Evolutionary conservation across 306 rosid species (phyloP), one percentile per base, ranked within the genome.

Genomic region (Glycine tomentella): DNA sequence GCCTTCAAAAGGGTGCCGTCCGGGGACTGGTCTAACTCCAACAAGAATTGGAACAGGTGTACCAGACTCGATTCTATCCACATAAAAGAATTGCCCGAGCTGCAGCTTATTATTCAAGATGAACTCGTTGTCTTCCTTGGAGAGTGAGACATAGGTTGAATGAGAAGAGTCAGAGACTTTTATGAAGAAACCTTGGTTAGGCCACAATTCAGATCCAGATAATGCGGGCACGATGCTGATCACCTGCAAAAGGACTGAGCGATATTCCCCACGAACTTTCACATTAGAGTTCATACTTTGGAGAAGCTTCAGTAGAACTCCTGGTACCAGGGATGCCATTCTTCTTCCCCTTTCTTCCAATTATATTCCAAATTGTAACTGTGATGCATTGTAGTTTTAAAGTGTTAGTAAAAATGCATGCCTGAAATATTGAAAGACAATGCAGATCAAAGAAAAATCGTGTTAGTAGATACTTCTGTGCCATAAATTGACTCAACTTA

Each of bases 121-220:
- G 63, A 93, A 88, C 63, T 95, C 99, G 67, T 84, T 90, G 90
- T 89, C 97, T 63, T 93, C 90, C 80, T 86, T 89, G 6, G 97
- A 92, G 48, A 93, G 90, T 9, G 97, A 88, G 56, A 92, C 96
- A 70, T 90, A 91, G 73, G 96, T 95, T 40, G 98, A 91, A 75
- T 93, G 98, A 49, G 97, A 91, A 45, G 99, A 95, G 77, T 95
- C 98, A 0, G 99, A 95, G 42, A 95, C 97, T 87, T 95, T 95
- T 8, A 95, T 25, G 82, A 91, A 95, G 91, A 91, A 95, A 17
- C 99, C 90, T 15, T 84, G 84, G 58, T 95, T 91, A 64, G 98
- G 98, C 98, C 98, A 95, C 16, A 95, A 63, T 67, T 92, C 99
- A 0, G 91, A 92, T n/a, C 98, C 99, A 7, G 83, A 82, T 65